A percentile compares a stretch with the other conserved stretches of the same genome.
These are phyloP conservation scores for Coemansia biformis DNA, from an alignment of 192 early-diverging fungal genomes.

Conservation along the genomic window DNA sequence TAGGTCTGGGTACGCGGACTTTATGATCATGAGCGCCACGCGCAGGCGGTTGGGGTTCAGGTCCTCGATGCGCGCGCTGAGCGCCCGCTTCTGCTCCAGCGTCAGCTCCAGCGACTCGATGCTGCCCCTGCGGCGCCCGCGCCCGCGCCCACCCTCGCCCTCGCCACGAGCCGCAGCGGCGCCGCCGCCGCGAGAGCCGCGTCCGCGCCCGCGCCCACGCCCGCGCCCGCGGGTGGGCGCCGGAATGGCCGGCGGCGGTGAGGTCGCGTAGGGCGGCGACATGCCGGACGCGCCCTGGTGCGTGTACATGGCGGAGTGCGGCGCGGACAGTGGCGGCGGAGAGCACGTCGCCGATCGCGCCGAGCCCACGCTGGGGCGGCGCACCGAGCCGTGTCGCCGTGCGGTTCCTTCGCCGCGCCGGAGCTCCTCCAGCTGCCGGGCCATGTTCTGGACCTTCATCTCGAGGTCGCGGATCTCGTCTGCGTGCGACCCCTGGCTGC, in stretches of 20 bases:
- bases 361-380: slow-evolving; percentile 46
- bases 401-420: slow-evolving; percentile 19
- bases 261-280: slow-evolving; percentile 28
- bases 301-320: slow-evolving; percentile 17
- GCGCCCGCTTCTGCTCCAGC: slow-evolving; percentile 83
- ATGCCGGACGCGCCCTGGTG: slow-evolving; percentile 11
- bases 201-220: slow-evolving; percentile 28
- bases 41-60: slow-evolving; percentile 30
- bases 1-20: slow-evolving; percentile 48
- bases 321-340: slow-evolving; percentile 31
- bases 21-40: slow-evolving; percentile 47
- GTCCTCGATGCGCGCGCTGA: slow-evolving; percentile 50
- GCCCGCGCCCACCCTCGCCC: slow-evolving; percentile 19
- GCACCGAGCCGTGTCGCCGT: slow-evolving; percentile 37
- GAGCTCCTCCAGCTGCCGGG: slow-evolving; percentile 49
- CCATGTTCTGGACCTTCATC: slow-evolving; percentile 46
- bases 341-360: slow-evolving; percentile 41
- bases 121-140: slow-evolving; percentile 36
- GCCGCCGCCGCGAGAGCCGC: slow-evolving; percentile 32
- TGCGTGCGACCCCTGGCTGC: slow-evolving; percentile 27
- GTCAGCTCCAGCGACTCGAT: slow-evolving; percentile 58
- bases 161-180: slow-evolving; percentile 33
- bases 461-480: slow-evolving; percentile 49
- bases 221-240: slow-evolving; percentile 21
- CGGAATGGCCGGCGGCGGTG: slow-evolving; percentile 15